A percentile compares a stretch with the other conserved stretches of the same genome.
phyloP scores from a whole-genome alignment of 495 filamentous ascomycete genomes.

The Penicillium tannophilum region DNA sequence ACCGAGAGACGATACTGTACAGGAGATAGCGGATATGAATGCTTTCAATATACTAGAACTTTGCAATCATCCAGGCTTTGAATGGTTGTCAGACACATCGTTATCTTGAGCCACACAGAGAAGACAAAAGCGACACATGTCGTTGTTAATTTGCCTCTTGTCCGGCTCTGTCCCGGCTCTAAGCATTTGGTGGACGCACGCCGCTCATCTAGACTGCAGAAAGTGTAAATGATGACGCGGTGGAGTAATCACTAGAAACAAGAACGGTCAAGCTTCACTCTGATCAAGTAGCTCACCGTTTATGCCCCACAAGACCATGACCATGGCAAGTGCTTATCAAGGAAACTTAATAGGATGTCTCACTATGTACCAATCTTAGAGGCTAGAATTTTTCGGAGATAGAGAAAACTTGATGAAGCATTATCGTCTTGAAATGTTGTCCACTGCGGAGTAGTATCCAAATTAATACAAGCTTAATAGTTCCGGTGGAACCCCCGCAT shows the following conservation, averaged over 20 bases:
- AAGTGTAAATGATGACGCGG: not conserved
- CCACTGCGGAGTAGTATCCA: not conserved
- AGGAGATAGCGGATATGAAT: too few species aligned
- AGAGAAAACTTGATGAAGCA: not conserved
- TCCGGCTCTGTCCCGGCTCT: not conserved
- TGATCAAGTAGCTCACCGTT: not conserved
- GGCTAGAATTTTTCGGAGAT: not conserved
- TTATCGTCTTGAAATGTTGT: not conserved
- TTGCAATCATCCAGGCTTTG: too few species aligned
- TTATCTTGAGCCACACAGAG: too few species aligned
- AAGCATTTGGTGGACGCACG: not conserved
- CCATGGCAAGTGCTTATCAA: too few species aligned
- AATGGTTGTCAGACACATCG: too few species aligned
- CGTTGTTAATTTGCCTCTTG: too few species aligned
- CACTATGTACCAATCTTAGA: not conserved
- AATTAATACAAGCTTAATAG: not conserved
- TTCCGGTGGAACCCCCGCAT: not conserved
- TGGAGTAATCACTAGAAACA: not conserved
- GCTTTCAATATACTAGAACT: too few species aligned
- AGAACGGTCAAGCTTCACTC: not conserved
- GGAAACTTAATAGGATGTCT: not conserved
- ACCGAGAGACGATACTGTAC: too few species aligned
- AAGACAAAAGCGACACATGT: too few species aligned
- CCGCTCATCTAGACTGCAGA: not conserved
- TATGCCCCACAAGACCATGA: not conserved